Conservation (phyloP, 2,329 filamentous ascomycete species). For the Stagonosporopsis cucurbitacearum region DNA sequence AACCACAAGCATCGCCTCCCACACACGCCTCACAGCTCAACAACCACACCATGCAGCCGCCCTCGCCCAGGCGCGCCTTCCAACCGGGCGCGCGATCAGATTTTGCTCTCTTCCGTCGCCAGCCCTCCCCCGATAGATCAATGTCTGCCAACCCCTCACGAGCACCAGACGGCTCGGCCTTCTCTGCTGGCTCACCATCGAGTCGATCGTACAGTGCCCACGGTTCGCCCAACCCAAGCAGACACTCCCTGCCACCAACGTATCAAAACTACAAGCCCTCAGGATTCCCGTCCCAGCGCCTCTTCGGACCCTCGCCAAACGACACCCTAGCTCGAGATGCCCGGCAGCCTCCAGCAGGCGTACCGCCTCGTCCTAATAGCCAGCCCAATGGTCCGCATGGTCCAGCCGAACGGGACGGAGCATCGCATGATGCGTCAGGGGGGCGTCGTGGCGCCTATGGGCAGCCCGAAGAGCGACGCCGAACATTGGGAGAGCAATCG, state of each 20-base stretch:
- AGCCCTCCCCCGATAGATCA: conserved; percentile 48
- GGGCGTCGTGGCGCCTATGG: conserved; percentile 39
- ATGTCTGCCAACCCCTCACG: conserved; percentile 37
- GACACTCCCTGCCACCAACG: conserved; percentile 39
- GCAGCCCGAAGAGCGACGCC: conserved; percentile 41
- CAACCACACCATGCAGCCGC: conserved; percentile 55
- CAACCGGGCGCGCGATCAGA: conserved; percentile 42
- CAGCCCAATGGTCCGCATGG: conserved; percentile 45
- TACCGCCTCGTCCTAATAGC: conserved; percentile 50
- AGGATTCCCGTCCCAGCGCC: conserved; percentile 38
- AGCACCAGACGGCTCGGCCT: conserved; percentile 35
- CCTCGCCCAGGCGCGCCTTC: conserved; percentile 51
- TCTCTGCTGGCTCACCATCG: conserved; percentile 39
- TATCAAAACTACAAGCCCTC: conserved; percentile 45
- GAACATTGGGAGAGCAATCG: conserved; percentile 45
- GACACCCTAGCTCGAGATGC: conserved; percentile 34
- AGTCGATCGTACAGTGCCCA: conserved; percentile 43
- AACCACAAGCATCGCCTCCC: conserved; percentile 58
- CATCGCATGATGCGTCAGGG: conserved; percentile 32
- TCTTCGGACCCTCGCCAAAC: conserved; percentile 40
- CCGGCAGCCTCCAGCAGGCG: conserved; percentile 31
- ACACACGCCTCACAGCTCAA: conserved; percentile 47
- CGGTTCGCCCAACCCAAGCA: conserved; percentile 45
- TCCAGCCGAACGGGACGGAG: conserved; percentile 32
- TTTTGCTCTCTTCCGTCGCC: conserved; percentile 45